Percentiles rank a stretch among this genome's conserved stretches.
These are phyloP conservation scores for Vitis riparia DNA, from an alignment of 164 flowering plant genomes.

Conservation along the genomic window DNA sequence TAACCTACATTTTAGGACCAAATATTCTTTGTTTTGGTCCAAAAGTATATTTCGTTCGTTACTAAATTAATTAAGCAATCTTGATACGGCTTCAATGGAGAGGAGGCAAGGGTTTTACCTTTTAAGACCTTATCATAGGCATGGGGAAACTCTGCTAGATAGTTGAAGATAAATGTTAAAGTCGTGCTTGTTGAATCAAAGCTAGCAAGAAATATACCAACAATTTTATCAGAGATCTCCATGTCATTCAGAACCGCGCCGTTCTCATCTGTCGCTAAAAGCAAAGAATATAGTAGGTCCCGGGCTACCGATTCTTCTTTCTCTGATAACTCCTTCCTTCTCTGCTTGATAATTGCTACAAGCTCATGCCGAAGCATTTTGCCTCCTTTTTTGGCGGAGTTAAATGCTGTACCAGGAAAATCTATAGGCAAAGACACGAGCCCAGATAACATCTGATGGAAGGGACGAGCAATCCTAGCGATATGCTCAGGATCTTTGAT, in stretches of 20 bases:
- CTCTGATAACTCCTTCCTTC: conserved; percentile 25
- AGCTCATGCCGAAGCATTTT: conserved; percentile 33
- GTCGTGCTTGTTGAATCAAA: conserved; percentile 57
- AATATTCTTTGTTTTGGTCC: no score
- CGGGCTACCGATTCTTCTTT: conserved; percentile 29
- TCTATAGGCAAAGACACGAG: conserved; percentile 42
- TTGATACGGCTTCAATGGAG: no score
- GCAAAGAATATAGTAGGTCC: conserved; percentile 48
- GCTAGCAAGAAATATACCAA: conserved; percentile 53
- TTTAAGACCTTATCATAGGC: conserved; percentile 33
- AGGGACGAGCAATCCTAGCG: conserved; percentile 25
- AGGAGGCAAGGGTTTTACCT: conserved; percentile 22
- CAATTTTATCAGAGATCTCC: conserved; percentile 55
- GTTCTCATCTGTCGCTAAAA: conserved; percentile 25
- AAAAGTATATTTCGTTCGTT: no score
- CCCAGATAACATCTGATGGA: conserved; percentile 29
- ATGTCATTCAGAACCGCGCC: conserved; percentile 43
- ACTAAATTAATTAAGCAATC: no score
- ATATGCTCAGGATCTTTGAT: conserved; percentile 38
- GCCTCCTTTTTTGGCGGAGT: conserved; percentile 36
- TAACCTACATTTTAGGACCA: no score
- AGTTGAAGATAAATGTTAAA: conserved; percentile 48
- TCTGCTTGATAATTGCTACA: conserved; percentile 27
- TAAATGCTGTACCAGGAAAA: conserved; percentile 52
- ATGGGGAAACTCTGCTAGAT: conserved; percentile 46